phyloP scores from a whole-genome alignment of 495 filamentous ascomycete species.

The Trichoderma reesei region DNA sequence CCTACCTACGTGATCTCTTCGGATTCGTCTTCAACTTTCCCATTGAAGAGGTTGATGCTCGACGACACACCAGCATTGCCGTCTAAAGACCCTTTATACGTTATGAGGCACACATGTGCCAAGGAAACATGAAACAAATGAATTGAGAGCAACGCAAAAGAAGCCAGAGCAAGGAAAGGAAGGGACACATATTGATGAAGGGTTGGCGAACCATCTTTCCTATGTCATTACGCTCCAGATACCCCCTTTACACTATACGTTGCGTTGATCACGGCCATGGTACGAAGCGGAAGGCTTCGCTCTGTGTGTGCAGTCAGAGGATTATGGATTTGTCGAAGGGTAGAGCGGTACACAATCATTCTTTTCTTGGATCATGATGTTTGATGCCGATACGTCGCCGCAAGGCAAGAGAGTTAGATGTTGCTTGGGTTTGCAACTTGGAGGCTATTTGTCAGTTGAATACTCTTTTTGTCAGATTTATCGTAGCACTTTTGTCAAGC shows the following conservation, averaged over 20 bases:
- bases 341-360: neutral
- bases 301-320: neutral
- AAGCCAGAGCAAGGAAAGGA: neutral
- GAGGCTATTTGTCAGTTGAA: neutral
- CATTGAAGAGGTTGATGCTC: slow-evolving; percentile 57
- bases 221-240: slow-evolving; percentile 2
- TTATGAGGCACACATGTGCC: neutral
- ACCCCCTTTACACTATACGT: neutral
- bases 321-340: neutral
- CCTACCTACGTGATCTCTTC: slow-evolving; percentile 71
- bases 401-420: slow-evolving; percentile 1
- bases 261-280: neutral
- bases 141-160: neutral
- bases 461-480: neutral
- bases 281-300: neutral
- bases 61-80: slow-evolving; percentile 41
- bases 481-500: neutral
- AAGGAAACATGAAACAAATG: neutral
- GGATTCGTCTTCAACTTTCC: slow-evolving; percentile 77
- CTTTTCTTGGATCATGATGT: slow-evolving; percentile 2
- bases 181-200: neutral
- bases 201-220: neutral
- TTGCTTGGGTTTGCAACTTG: neutral
- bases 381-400: slow-evolving; percentile 2
- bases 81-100: slow-evolving; percentile 19